These are phyloP conservation scores for Alternaria postmessia DNA, from an alignment of 2,329 filamentous ascomycete genomes.

Conservation along the genomic window DNA sequence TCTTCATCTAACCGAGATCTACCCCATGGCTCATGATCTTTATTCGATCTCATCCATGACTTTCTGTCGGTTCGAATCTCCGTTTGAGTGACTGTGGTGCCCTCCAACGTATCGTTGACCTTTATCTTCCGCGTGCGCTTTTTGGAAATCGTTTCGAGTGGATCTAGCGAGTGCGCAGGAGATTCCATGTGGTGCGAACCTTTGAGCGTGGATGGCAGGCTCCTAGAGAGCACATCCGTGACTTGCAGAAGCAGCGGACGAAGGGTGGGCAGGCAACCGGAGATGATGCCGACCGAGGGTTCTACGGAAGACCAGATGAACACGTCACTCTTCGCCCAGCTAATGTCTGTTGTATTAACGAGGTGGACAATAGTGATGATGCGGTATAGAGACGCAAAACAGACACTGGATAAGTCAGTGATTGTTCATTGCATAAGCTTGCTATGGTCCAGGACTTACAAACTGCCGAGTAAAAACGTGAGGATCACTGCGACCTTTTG, in stretches of 20 bases:
- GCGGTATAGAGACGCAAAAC: constrained; percentile 38
- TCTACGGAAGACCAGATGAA: constrained; percentile 41
- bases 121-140: constrained; percentile 31
- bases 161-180: constrained; percentile 14
- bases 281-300: constrained; percentile 38
- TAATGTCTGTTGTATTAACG: constrained; percentile 30
- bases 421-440: not conserved
- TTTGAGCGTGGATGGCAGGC: constrained; percentile 19
- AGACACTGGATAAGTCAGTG: constrained; percentile 14
- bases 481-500: constrained; percentile 36
- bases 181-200: constrained; percentile 15
- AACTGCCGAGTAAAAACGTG: constrained; percentile 37
- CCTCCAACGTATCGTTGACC: constrained; percentile 23
- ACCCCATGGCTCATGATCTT: constrained; percentile 17
- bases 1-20: constrained; percentile 31
- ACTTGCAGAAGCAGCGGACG: constrained; percentile 29
- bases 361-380: constrained; percentile 35
- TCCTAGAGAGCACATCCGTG: constrained; percentile 18
- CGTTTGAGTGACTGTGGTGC: constrained; percentile 16
- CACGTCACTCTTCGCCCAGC: constrained; percentile 40
- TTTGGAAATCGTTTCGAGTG: constrained; percentile 34
- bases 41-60: constrained; percentile 6
- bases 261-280: constrained; percentile 35
- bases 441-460: constrained; percentile 13
- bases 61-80: not conserved